Percentiles rank a stretch among this genome's conserved stretches.
These are phyloP conservation scores for Alloteropsis semialata DNA, from an alignment of 176 grass and related monocot genomes.

Conservation along the genomic window DNA sequence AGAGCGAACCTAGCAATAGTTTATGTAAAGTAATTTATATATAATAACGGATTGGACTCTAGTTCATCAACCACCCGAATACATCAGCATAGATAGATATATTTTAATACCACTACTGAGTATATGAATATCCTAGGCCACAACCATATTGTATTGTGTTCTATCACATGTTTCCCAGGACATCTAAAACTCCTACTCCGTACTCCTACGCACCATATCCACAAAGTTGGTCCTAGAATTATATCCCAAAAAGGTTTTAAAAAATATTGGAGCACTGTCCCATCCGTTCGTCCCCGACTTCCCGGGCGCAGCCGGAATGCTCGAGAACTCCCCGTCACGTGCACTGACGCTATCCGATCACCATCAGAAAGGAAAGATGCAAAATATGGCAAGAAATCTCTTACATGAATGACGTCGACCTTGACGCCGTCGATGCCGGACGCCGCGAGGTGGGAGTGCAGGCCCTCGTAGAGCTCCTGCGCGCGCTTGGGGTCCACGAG, in stretches of 20 bases:
- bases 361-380: no score
- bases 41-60: not conserved
- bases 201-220: not conserved
- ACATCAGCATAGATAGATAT: not conserved
- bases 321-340: not conserved
- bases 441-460: slow-evolving; percentile 71
- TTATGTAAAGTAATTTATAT: not conserved
- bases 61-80: not conserved
- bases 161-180: not conserved
- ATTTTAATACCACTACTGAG: not conserved
- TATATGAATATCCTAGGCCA: not conserved
- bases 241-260: not conserved
- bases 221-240: not conserved
- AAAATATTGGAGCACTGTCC: not conserved
- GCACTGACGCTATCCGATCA: not conserved
- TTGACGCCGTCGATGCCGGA: slow-evolving; percentile 93
- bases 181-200: no score
- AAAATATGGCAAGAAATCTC: no score
- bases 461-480: slow-evolving; percentile 60
- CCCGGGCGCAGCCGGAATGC: not conserved
- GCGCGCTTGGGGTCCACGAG: slow-evolving; percentile 62
- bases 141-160: not conserved
- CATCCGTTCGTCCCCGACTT: not conserved
- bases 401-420: slow-evolving; percentile 92
- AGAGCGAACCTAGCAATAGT: not conserved